A percentile compares a stretch with the other conserved stretches of the same genome.
These are phyloP conservation scores for Pythium aristosporum DNA, from an alignment of 352 stramenopile genomes.

Conservation along the genomic window DNA sequence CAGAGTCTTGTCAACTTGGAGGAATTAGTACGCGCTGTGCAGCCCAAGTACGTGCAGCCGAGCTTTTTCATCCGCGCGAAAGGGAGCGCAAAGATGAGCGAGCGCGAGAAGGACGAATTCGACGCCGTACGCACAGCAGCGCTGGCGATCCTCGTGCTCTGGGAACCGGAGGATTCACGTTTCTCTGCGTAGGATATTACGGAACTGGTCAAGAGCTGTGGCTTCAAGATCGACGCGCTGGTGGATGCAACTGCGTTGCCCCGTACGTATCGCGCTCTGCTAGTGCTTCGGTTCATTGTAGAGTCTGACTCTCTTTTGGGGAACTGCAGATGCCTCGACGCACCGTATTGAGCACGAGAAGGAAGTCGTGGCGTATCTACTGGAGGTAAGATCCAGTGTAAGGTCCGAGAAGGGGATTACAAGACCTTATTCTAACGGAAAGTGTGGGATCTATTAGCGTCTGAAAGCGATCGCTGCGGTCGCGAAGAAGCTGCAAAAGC, in stretches of 20 bases:
- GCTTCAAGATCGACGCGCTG: conserved; percentile 53
- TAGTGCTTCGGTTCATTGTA: background rate
- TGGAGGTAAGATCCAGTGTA: conserved; percentile 40
- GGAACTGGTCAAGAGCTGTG: conserved; percentile 75
- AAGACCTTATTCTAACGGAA: too few relatives aligned
- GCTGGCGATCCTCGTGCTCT: background rate
- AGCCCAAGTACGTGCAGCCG: conserved; percentile 54
- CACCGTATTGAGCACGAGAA: conserved; percentile 50
- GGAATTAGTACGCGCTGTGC: conserved; percentile 43
- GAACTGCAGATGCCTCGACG: conserved; percentile 12
- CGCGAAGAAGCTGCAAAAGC: conserved; percentile 78
- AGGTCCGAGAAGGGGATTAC: too few relatives aligned
- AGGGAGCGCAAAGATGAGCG: conserved; percentile 50
- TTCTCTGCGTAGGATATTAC: conserved; percentile 47
- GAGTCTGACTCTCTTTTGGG: background rate
- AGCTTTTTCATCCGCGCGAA: conserved; percentile 65
- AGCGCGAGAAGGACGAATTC: conserved; percentile 76
- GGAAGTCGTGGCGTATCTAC: conserved; percentile 69
- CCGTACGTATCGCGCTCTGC: conserved; percentile 6
- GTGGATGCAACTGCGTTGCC: conserved; percentile 33
- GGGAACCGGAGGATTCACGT: background rate
- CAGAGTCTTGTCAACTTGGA: conserved; percentile 56
- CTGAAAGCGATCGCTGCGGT: conserved; percentile 60
- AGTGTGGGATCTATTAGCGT: conserved; percentile 30
- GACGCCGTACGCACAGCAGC: conserved; percentile 42